Evolutionary conservation across 179 eudicot genomes (phyloP).

Genomic region (Gypsophila paniculata): DNA sequence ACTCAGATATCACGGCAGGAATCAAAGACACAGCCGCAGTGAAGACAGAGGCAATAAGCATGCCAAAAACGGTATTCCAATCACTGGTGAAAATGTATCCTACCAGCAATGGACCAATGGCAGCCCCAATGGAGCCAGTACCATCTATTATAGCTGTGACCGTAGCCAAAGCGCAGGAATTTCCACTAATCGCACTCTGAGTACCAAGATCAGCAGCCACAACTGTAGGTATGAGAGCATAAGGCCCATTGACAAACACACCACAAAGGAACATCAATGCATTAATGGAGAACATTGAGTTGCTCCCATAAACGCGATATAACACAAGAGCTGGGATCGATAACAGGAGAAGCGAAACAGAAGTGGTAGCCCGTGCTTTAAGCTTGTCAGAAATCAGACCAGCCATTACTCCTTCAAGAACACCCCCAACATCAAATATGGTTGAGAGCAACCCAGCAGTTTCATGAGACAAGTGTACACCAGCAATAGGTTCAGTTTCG

Average conservation of each 20-base stretch:
- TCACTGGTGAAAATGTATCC: constrained; percentile 85
- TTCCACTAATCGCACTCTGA: constrained; percentile 54
- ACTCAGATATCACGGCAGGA: constrained; percentile 55
- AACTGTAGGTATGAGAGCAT: constrained; percentile 81
- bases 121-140: constrained; percentile 92
- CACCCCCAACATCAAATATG: constrained; percentile 87
- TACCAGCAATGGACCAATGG: constrained; percentile 83
- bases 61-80: constrained; percentile 79
- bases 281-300: constrained; percentile 48
- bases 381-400: constrained; percentile 70
- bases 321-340: constrained; percentile 69
- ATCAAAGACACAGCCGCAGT: constrained; percentile 60
- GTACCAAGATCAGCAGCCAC: constrained; percentile 95
- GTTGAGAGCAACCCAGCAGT: constrained; percentile 85
- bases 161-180: constrained; percentile 82
- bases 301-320: constrained; percentile 70
- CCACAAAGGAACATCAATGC: constrained; percentile 65
- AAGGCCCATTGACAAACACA: constrained; percentile 84
- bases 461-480: constrained; percentile 72
- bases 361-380: constrained; percentile 76
- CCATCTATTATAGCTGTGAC: constrained; percentile 94
- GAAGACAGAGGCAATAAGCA: constrained; percentile 66
- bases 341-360: constrained; percentile 49
- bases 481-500: constrained; percentile 68
- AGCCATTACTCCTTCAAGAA: constrained; percentile 71